Evolutionary conservation across 2,329 filamentous ascomycete genomes (phyloP), one percentile per base, ranked within the genome.

Genomic region (Fusarium beomiforme): DNA sequence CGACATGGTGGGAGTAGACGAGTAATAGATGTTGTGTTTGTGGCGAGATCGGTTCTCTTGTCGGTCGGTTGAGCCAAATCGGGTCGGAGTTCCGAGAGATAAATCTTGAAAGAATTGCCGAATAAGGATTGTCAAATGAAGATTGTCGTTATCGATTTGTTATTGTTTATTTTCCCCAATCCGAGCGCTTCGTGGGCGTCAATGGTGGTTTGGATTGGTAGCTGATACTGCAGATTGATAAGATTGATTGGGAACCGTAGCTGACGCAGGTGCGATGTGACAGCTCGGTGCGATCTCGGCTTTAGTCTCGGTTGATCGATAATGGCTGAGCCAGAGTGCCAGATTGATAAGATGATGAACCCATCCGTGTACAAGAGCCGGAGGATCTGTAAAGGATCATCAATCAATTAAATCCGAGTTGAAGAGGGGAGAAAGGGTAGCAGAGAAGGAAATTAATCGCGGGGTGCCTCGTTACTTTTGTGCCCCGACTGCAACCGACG

Each of bases 41-140:
- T 67, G 69, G 59, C 62, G 56, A 58, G 64, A 49, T 59, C 57
- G 75, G 70, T 61, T 75, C 66, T 72, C 57, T 70, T 59, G 66
- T 67, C 64, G 67, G 71, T 68, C 66, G 71, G 73, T 59, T 61
- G 60, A 33, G 50, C 69, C 58, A 67, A 61, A 34, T 61, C 41
- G 64, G 62, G 64, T 79, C 75, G 75, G 71, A 78, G 59, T 68
- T 78, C 77, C 77, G 77, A 78, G 62, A 71, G 16, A 21, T 33
- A 59, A 59, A 39, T 23, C 8, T 50, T 23, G 31, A 37, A 49
- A 23, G 8, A 43, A 9, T 19, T 34, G 13, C 50, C 36, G 29
- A 55, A 59, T 33, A 65, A 58, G 69, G 70, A 39, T 51, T 68
- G n/a, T 65, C 58, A 67, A 60, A 61, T 44, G 33, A 29, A 61